Conservation (phyloP, 345 rosid species). For the Dimocarpus longan region DNA sequence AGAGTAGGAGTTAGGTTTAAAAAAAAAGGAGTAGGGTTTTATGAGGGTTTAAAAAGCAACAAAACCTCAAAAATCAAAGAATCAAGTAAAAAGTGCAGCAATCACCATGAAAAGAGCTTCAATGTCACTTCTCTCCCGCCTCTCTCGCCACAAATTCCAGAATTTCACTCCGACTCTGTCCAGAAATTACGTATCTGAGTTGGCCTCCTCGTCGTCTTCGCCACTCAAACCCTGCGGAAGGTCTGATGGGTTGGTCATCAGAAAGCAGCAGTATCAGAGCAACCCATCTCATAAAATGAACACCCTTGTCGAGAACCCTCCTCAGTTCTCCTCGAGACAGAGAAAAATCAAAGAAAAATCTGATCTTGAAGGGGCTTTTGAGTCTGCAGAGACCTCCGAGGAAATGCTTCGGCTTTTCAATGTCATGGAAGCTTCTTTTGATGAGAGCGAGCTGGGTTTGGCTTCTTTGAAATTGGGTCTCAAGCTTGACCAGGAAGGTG, state of each 20-base stretch:
- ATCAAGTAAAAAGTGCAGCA: conserved; percentile 11
- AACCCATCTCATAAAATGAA: conserved; percentile 50
- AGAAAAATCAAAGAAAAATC: conserved; percentile 55
- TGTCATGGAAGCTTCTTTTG: conserved; percentile 71
- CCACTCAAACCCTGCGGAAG: conserved; percentile 41
- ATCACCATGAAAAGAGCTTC: conserved; percentile 61
- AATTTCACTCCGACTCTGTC: conserved; percentile 28
- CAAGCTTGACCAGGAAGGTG: conserved; percentile 86
- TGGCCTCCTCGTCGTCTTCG: conserved; percentile 25
- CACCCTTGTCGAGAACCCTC: conserved; percentile 52
- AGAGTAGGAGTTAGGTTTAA: no score
- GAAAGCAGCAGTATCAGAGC: conserved; percentile 35
- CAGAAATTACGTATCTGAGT: conserved; percentile 29
- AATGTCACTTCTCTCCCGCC: conserved; percentile 50
- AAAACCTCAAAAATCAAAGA: neutral
- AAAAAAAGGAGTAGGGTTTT: conserved; percentile 23
- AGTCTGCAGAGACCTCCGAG: conserved; percentile 72
- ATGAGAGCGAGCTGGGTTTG: conserved; percentile 73
- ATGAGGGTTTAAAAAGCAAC: conserved; percentile 35
- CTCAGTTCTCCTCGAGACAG: conserved; percentile 56
- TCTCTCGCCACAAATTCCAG: conserved; percentile 39
- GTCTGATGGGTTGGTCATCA: conserved; percentile 37
- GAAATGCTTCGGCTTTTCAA: conserved; percentile 73
- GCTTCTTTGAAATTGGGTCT: conserved; percentile 80
- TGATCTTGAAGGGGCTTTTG: conserved; percentile 84